Evolutionary conservation across 75 land plant genomes (phyloP), one percentile per base, ranked within the genome.

Genomic region (Pseudotsuga menziesii): DNA sequence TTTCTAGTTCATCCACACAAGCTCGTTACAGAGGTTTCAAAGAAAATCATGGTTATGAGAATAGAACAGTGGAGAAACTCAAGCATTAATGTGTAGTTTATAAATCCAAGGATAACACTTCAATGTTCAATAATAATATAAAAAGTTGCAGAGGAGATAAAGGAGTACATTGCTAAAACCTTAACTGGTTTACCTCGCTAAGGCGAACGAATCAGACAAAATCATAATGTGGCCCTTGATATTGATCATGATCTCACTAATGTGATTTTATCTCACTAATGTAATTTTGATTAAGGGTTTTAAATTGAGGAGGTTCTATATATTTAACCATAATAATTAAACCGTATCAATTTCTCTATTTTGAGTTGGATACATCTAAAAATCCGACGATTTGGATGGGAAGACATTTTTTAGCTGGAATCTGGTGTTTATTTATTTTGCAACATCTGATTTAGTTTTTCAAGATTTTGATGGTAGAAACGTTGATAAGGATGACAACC

Each of bases 41-140:
- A 55, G 83, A 81, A 39, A 63, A 71, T 5, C 83, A 85, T 32
- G 82, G 81, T 19, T 56, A 85, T 22, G 90, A 91, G 71, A 82
- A 77, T 72, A 81, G 83, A 57, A 77, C 81, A 23, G 82, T 86
- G 58, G 83, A 92, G 73, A 91, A 92, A 25, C 56, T 92, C 44
- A 83, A 92, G 75, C 61, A n/a, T n/a, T n/a, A 74, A 29, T 89
- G 89, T 81, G 88, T 90, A 11, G 81, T 86, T 4, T 73, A 86
- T 79, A 87, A 88, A 76, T 79, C 94, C 20, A 84, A 92, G 67
- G 91, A 88, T 44, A 89, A 87, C 2, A 92, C 90, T 17, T 63
- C 84, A 44, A 44, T 75, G n/a, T 84, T 89, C 56, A 80, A 86
- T 58, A 82, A 63, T 77, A 88, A 90, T 57, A 48, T 92, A n/a